Base-by-base conservation (phyloP, 768 basidiomycete species). In the Lactifluus volemus region DNA sequence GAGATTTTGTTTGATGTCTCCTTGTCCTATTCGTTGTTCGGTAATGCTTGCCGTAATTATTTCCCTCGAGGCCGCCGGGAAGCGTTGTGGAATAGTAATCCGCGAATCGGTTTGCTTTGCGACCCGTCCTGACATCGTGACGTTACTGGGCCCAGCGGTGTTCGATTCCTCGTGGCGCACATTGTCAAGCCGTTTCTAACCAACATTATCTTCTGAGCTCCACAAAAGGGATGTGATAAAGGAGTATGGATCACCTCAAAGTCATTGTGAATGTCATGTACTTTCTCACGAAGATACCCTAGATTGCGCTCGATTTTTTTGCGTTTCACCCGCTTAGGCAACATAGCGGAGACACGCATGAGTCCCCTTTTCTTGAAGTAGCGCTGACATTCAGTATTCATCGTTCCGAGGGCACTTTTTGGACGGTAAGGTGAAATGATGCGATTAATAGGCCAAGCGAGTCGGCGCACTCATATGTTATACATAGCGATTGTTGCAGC, bases 251-350 rank as follows among this genome's bases (percentile, higher is more conserved):
- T 15, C 25, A 63, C 61, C 52, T 63, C 61, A 41, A 63, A 58
- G 32, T 36, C 44, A 4, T 34, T 11, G 30, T 53, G 21, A 34
- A 53, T 54, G 25, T 10, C 11, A 36, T 30, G 14, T 58, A 63
- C 58, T 32, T 30, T 54, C 47, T 32, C 44, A 12, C 49, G 48
- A 58, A 63, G 57, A 36, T 30, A 21, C 9, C 25, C 25, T 25
- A 53, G 48, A 15, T 58, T 51, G 21, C 52, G 61, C n/a, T 11
- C 21, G 21, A 49, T 21, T 32, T 44, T 49, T 6, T 63, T 63
- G 55, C 56, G 47, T 32, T 38, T 32, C 30, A 63, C 21, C 57
- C 56, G 58, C 41, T 58, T 63, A 32, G 57, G 61, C 42, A 63
- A 58, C 47, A 62, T 38, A 12, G 32, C 30, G 15, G 56, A 53